Evolutionary conservation across 2,329 filamentous ascomycete genomes (phyloP).

Genomic region (Ilyonectria destructans): DNA sequence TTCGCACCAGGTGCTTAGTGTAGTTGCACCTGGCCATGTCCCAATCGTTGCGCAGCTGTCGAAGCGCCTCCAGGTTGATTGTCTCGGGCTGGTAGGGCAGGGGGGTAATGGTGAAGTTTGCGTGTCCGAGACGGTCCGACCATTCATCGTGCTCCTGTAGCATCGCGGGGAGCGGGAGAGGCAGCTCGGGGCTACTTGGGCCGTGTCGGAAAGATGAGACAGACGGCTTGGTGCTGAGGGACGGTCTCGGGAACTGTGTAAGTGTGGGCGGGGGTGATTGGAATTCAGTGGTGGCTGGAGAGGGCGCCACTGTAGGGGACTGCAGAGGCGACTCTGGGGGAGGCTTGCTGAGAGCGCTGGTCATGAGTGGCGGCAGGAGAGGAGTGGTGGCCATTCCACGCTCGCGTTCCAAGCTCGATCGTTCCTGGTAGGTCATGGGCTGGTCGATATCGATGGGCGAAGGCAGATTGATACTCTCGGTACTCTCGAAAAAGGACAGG

Average conservation of each 20-base stretch:
- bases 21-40: constrained; percentile 88
- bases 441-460: constrained; percentile 61
- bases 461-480: constrained; percentile 67
- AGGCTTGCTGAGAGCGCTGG: constrained; percentile 69
- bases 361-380: constrained; percentile 86
- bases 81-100: constrained; percentile 81
- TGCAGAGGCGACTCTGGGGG: constrained; percentile 86
- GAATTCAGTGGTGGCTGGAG: constrained; percentile 60
- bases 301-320: constrained; percentile 81
- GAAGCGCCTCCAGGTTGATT: constrained; percentile 71
- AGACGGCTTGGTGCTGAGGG: constrained; percentile 84
- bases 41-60: constrained; percentile 84
- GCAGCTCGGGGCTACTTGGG: constrained; percentile 73
- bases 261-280: constrained; percentile 67
- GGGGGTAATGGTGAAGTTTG: constrained; percentile 91
- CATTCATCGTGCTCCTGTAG: constrained; percentile 83
- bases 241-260: constrained; percentile 64
- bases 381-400: constrained; percentile 82
- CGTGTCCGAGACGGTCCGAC: constrained; percentile 89
- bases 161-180: constrained; percentile 74
- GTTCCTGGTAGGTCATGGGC: constrained; percentile 53
- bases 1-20: constrained; percentile 89
- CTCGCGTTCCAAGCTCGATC: constrained; percentile 70
- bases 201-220: constrained; percentile 80
- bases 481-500: constrained; percentile 74